These are phyloP conservation scores for Candida patagonica DNA, from an alignment of 805 yeast genomes.

Conservation along the genomic window DNA sequence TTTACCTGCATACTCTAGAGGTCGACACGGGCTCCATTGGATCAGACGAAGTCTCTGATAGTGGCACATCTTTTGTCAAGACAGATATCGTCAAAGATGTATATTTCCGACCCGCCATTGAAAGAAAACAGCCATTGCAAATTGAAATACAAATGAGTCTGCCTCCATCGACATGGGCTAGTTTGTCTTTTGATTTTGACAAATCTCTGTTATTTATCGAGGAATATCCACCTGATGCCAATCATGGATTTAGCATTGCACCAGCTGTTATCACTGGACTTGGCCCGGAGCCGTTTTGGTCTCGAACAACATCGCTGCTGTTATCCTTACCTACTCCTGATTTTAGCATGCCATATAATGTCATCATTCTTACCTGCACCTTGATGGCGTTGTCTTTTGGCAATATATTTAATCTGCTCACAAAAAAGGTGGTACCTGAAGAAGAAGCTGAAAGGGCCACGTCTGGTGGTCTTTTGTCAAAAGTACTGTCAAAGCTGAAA, in stretches of 20 bases:
- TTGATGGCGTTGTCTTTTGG: conserved; percentile 91
- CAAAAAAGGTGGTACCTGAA: conserved; percentile 65
- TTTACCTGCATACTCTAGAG: conserved; percentile 63
- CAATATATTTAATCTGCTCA: conserved; percentile 65
- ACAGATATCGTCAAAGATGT: conserved; percentile 39
- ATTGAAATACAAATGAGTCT: conserved; percentile 56
- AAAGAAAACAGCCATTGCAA: conserved; percentile 74
- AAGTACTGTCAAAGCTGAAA: conserved; percentile 1
- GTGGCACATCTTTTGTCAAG: not conserved
- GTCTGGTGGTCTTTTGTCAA: conserved; percentile 7
- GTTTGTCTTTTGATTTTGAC: conserved; percentile 71
- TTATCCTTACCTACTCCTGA: conserved; percentile 92
- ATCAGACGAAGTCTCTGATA: conserved; percentile 1
- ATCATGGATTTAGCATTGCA: conserved; percentile 91
- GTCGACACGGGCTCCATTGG: conserved; percentile 23
- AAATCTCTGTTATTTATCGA: conserved; percentile 74
- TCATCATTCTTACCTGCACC: conserved; percentile 86
- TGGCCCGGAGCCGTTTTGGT: conserved; percentile 15
- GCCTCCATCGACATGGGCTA: conserved; percentile 55
- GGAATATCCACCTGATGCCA: conserved; percentile 99
- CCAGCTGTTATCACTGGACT: conserved; percentile 73
- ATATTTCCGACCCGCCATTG: conserved; percentile 67
- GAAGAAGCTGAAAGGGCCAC: conserved; percentile 36
- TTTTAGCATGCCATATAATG: conserved; percentile 97
- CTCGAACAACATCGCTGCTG: conserved; percentile 80